These are phyloP conservation scores for Myriangium duriaei DNA, from an alignment of 2,329 filamentous ascomycete species.

Conservation along the genomic window DNA sequence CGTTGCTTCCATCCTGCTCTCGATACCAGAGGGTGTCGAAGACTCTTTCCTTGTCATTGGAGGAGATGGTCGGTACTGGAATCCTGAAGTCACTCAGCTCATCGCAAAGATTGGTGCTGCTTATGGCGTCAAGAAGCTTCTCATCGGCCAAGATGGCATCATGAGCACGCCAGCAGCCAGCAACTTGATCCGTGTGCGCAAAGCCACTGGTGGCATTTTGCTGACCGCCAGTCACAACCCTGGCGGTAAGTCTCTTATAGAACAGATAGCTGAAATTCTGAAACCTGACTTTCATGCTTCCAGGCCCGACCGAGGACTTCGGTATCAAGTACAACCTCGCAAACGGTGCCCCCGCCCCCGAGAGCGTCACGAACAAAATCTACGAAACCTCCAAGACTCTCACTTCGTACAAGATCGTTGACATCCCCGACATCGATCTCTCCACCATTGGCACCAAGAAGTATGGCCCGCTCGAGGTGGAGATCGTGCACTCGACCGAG, in stretches of 20 bases:
- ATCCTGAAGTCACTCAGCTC: constrained; percentile 88
- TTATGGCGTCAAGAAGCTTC: constrained; percentile 96
- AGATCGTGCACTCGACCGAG: constrained; percentile 83
- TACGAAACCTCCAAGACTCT: constrained; percentile 83
- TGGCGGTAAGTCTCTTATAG: constrained; percentile 53
- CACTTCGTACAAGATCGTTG: constrained; percentile 80
- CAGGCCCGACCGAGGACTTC: constrained; percentile 87
- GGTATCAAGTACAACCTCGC: constrained; percentile 99
- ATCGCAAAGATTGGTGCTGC: constrained; percentile 95
- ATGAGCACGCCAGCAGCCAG: constrained; percentile 92
- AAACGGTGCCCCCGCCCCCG: constrained; percentile 90
- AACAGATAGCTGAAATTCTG: background rate
- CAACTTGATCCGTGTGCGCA: constrained; percentile 86
- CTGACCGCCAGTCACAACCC: constrained; percentile 97
- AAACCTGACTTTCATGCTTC: constrained; percentile 1
- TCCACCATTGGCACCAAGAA: constrained; percentile 67
- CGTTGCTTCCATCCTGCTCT: constrained; percentile 83
- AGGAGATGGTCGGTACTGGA: constrained; percentile 94
- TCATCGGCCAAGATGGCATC: constrained; percentile 93
- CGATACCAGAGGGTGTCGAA: constrained; percentile 86
- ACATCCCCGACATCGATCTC: constrained; percentile 79
- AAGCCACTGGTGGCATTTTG: constrained; percentile 91
- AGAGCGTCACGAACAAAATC: constrained; percentile 97
- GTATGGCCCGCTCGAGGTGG: constrained; percentile 80
- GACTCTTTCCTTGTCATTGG: constrained; percentile 89